Evolutionary conservation across 2,329 filamentous ascomycete species (phyloP), one percentile per base, ranked within the genome.

Genomic region (Colletotrichum cordylinicola): DNA sequence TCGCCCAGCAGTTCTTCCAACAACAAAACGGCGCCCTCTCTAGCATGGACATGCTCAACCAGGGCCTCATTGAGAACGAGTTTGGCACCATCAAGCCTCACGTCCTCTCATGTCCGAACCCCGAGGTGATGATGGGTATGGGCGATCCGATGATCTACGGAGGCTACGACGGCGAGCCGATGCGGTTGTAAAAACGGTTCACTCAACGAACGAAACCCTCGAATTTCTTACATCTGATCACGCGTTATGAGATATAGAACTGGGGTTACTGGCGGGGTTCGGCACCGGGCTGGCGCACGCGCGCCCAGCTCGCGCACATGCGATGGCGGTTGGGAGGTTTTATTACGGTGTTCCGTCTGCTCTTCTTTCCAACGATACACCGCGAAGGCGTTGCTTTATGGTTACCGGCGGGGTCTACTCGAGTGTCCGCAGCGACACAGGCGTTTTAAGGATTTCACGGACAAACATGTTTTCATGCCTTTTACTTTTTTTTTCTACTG

Each of bases 111-210:
- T 88, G 88, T 78, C 83, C 87, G 56, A 89, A 90, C 68, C 85
- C 88, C 2, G 89, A 90, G 60, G 88, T 89, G 9, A 91, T 91
- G 89, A 85, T 91, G 81, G 88, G 90, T 21, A 87, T 90, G 80
- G 87, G 86, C 21, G 90, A 92, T 76, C 90, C 90, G 2, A 91
- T 91, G 90, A 91, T 92, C 72, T 91, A 88, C 79, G 85, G 87
- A 4, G 88, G 88, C 60, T 90, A 87, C 79, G 88, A 90, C 73
- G 84, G 83, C 72, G 88, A 89, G 65, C 77, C 81, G 24, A 82
- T 88, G 80, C 81, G 86, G 76, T 80, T 88, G 61, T 88, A 78
- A 83, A 12, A 21, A 8, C 72, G 21, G 29, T 29, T 7, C 31
- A 65, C 27, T 15, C 24, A n/a, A 35, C 31, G 6, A 13, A 31